A percentile compares a stretch with the other conserved stretches of the same genome.
These are phyloP conservation scores for Geopyxis carbonaria DNA, from an alignment of 495 filamentous ascomycete species.

Conservation along the genomic window DNA sequence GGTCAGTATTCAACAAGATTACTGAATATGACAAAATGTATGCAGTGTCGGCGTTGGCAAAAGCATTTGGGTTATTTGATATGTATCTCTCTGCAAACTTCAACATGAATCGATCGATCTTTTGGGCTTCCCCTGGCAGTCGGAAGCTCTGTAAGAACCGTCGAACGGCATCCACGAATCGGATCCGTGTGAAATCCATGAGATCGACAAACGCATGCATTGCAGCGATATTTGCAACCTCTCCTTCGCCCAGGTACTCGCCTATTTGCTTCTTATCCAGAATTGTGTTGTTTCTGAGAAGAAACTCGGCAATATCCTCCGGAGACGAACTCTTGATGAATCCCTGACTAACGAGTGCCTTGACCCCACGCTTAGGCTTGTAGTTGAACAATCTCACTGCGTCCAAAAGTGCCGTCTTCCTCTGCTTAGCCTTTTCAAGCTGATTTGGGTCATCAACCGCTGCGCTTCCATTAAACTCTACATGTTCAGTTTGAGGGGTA, in stretches of 20 bases:
- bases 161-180: slow-evolving; percentile 83
- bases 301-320: slow-evolving; percentile 69
- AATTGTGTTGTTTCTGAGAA: slow-evolving; percentile 51
- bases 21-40: slow-evolving; percentile 94
- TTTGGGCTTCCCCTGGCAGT: slow-evolving; percentile 89
- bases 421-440: slow-evolving; percentile 79
- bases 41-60: slow-evolving; percentile 93
- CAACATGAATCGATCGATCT: slow-evolving; percentile 98
- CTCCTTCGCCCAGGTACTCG: slow-evolving; percentile 89
- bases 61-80: slow-evolving; percentile 87
- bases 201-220: slow-evolving; percentile 96
- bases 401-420: slow-evolving; percentile 80
- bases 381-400: slow-evolving; percentile 90
- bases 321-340: slow-evolving; percentile 65
- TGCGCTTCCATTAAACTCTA: slow-evolving; percentile 4
- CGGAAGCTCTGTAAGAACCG: slow-evolving; percentile 90
- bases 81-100: slow-evolving; percentile 97
- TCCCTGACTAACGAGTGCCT: slow-evolving; percentile 59
- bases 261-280: slow-evolving; percentile 84
- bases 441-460: slow-evolving; percentile 64
- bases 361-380: slow-evolving; percentile 90
- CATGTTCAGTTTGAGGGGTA: slow-evolving; percentile 17
- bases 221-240: slow-evolving; percentile 76
- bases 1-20: slow-evolving; percentile 91
- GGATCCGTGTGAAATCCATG: slow-evolving; percentile 87